These are phyloP conservation scores for Sphaerulina vaccinii DNA, from an alignment of 2,329 filamentous ascomycete genomes.

Conservation along the genomic window DNA sequence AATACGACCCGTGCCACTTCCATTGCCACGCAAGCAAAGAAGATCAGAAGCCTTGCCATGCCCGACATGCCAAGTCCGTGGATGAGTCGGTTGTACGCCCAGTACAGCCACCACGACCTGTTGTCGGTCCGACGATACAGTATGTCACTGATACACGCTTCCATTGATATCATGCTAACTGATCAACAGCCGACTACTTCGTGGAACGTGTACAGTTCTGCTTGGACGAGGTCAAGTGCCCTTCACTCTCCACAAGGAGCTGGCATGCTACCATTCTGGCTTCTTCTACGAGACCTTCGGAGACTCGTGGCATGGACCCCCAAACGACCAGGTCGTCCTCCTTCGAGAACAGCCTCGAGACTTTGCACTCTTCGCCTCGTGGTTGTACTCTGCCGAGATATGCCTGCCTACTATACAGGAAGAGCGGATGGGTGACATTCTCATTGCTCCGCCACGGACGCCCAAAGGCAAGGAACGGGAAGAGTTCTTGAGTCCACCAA, in stretches of 20 bases:
- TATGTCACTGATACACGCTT: not conserved
- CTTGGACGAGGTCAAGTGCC: constrained; percentile 7
- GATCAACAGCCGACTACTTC: not conserved
- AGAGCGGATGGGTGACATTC: not conserved
- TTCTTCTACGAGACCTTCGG: constrained; percentile 5
- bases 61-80: not conserved
- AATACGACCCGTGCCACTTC: constrained; percentile 7
- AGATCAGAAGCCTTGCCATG: not conserved
- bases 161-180: not conserved
- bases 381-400: constrained; percentile 6
- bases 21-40: constrained; percentile 7
- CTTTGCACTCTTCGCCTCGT: constrained; percentile 9
- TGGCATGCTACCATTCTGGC: constrained; percentile 7
- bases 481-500: not conserved
- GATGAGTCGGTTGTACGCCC: not conserved
- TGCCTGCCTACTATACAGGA: constrained; percentile 2
- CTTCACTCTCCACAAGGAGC: constrained; percentile 11
- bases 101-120: not conserved
- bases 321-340: not conserved
- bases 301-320: constrained; percentile 6
- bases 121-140: not conserved
- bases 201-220: constrained; percentile 1
- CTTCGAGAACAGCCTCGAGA: constrained; percentile 6
- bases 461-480: not conserved
- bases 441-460: not conserved